phyloP scores from a whole-genome alignment of 2,329 filamentous ascomycete genomes.

The Teratosphaeria gauchensis region DNA sequence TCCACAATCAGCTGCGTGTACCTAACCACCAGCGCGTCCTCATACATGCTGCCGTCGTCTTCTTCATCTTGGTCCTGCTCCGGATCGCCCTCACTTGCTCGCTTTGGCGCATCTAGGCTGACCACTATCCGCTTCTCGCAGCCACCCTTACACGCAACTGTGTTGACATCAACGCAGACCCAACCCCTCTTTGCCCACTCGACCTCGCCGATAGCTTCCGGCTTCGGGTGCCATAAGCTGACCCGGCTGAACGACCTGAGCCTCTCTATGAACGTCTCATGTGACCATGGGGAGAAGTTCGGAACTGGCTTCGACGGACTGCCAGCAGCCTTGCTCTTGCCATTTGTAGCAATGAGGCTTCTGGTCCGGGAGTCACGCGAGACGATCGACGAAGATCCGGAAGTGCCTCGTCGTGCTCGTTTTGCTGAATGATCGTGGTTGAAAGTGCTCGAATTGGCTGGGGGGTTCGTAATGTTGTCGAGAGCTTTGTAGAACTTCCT shows the following conservation, averaged over 20 bases:
- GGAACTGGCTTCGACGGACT: conserved; percentile 31
- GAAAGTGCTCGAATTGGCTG: conserved; percentile 19
- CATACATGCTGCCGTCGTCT: conserved; percentile 21
- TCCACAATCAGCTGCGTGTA: conserved; percentile 64
- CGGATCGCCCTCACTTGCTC: conserved; percentile 32
- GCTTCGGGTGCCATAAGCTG: conserved; percentile 89
- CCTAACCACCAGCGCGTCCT: conserved; percentile 59
- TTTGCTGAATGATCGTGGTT: conserved; percentile 30
- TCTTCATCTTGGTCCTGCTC: conserved; percentile 45
- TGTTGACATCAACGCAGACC: conserved; percentile 74
- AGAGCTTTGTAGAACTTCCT: conserved; percentile 71
- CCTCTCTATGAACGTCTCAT: conserved; percentile 68
- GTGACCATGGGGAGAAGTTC: conserved; percentile 79
- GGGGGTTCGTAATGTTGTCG: conserved; percentile 45
- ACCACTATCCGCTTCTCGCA: conserved; percentile 80
- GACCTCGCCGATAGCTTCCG: conserved; percentile 73
- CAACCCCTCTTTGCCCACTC: conserved; percentile 93
- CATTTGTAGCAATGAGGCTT: conserved; percentile 16
- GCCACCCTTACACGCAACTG: conserved; percentile 68
- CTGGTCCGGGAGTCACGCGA: conserved; percentile 1
- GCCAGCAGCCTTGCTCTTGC: conserved; percentile 5
- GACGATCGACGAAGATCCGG: conserved; percentile 12
- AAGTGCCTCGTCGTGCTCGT: conserved; percentile 21
- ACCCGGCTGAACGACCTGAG: conserved; percentile 85
- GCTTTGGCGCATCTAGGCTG: conserved; percentile 51